phyloP scores from a whole-genome alignment of 2,329 filamentous ascomycete species.

The Claviceps paspali region DNA sequence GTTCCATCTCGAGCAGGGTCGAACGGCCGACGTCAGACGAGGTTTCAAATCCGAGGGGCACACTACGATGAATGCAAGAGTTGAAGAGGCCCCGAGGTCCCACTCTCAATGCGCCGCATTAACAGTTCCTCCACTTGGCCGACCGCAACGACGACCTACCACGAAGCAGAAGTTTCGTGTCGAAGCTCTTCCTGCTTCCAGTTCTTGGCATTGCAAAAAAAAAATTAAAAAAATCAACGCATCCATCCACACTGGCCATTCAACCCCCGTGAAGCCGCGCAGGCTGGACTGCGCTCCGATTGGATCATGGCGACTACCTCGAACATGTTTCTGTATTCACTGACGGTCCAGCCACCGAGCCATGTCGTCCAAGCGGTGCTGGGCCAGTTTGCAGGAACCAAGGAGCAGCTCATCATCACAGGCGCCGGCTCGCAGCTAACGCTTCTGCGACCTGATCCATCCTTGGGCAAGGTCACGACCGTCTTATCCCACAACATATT shows the following conservation, averaged over 20 bases:
- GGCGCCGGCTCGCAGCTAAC: slow-evolving; percentile 82
- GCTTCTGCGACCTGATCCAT: slow-evolving; percentile 72
- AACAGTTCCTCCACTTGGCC: slow-evolving; percentile 20
- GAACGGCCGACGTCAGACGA: background rate
- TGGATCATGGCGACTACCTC: slow-evolving; percentile 86
- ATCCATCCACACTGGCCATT: slow-evolving; percentile 11
- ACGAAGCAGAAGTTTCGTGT: slow-evolving; percentile 17
- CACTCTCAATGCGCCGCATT: slow-evolving; percentile 16
- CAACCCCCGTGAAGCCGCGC: slow-evolving; percentile 25
- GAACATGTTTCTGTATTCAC: slow-evolving; percentile 95
- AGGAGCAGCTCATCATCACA: slow-evolving; percentile 94
- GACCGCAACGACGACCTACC: slow-evolving; percentile 4
- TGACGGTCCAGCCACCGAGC: slow-evolving; percentile 87
- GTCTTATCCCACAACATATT: slow-evolving; percentile 88
- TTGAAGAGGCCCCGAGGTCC: slow-evolving; percentile 16
- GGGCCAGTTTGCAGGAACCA: slow-evolving; percentile 89
- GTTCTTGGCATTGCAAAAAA: slow-evolving; percentile 7
- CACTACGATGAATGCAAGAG: background rate
- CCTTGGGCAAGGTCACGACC: slow-evolving; percentile 72
- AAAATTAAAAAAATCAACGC: slow-evolving; percentile 3
- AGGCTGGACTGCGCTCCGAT: slow-evolving; percentile 33
- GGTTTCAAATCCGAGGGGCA: background rate
- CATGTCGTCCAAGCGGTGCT: slow-evolving; percentile 81
- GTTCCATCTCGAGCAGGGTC: slow-evolving; percentile 19
- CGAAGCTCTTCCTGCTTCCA: slow-evolving; percentile 8